Conservation (phyloP, 139 green algal genomes). For the Zygnema circumcarinatum region DNA sequence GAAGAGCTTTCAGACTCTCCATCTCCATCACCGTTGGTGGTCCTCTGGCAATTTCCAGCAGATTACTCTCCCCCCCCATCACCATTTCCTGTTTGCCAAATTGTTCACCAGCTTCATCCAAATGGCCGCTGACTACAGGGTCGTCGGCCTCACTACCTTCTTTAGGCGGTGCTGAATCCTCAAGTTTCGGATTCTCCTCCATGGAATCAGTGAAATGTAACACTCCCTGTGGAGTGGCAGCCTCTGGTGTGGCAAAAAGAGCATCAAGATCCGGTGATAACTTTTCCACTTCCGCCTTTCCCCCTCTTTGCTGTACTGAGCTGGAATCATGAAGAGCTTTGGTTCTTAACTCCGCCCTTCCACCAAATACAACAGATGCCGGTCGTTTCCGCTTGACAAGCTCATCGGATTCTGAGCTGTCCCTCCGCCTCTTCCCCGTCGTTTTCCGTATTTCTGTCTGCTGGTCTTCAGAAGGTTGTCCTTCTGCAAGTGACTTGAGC, state of each 20-base stretch:
- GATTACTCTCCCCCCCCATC: not conserved
- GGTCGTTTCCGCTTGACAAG: not conserved
- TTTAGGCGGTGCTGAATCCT: not conserved
- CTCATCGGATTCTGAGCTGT: not conserved
- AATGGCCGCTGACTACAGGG: not conserved
- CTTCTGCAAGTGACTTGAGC: too few relatives aligned
- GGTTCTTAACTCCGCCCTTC: not conserved
- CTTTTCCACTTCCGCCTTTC: not conserved
- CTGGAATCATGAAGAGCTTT: not conserved
- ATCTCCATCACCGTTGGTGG: not conserved
- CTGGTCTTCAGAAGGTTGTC: not conserved
- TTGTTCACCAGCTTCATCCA: not conserved
- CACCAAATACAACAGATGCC: not conserved
- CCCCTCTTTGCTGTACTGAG: not conserved
- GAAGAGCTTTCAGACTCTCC: not conserved
- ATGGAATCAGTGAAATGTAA: not conserved
- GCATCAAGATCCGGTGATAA: not conserved
- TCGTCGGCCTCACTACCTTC: not conserved
- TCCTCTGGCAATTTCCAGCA: not conserved
- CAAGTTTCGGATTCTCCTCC: not conserved
- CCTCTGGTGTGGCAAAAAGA: not conserved
- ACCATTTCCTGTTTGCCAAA: too few relatives aligned
- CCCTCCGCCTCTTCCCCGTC: not conserved
- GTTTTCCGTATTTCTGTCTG: not conserved
- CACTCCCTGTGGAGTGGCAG: not conserved